These are phyloP conservation scores for Ramichloridium luteum DNA, from an alignment of 2,329 filamentous ascomycete species.

Conservation along the genomic window DNA sequence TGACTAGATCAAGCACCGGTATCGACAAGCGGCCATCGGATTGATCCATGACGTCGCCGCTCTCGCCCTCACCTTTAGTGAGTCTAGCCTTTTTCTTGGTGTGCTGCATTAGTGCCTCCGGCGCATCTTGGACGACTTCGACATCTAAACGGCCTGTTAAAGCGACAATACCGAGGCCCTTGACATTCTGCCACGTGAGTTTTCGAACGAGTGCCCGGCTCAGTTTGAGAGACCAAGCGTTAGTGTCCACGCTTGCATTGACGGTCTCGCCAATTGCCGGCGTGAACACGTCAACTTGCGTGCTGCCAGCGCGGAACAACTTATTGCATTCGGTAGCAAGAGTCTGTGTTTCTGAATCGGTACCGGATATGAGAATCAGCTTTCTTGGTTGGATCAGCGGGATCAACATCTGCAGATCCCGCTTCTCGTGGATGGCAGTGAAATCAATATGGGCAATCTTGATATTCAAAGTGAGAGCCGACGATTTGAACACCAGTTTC, in stretches of 20 bases:
- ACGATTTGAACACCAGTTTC: constrained; percentile 56
- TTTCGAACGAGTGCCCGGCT: constrained; percentile 73
- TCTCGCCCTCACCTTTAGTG: constrained; percentile 35
- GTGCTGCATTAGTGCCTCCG: constrained; percentile 26
- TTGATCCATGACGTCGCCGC: constrained; percentile 4
- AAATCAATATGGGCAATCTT: constrained; percentile 85
- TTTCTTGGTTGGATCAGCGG: constrained; percentile 90
- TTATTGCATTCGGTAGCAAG: constrained; percentile 72
- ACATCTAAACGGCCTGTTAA: constrained; percentile 62
- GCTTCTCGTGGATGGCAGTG: constrained; percentile 81
- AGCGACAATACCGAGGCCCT: constrained; percentile 82
- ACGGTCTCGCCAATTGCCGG: constrained; percentile 61
- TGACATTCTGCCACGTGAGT: constrained; percentile 88
- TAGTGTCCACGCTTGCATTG: constrained; percentile 92
- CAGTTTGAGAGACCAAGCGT: constrained; percentile 90
- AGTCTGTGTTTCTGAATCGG: constrained; percentile 60
- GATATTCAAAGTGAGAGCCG: constrained; percentile 55
- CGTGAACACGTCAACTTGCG: constrained; percentile 54
- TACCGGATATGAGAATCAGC: constrained; percentile 80
- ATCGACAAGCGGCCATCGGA: constrained; percentile 22
- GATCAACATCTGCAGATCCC: constrained; percentile 86
- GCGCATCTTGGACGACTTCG: constrained; percentile 30
- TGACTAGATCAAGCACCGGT: constrained; percentile 50
- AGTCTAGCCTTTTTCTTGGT: constrained; percentile 43
- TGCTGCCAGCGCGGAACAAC: constrained; percentile 36